Conservation (phyloP, 2,329 filamentous ascomycete genomes). For the Incumbomyces delicatus region DNA sequence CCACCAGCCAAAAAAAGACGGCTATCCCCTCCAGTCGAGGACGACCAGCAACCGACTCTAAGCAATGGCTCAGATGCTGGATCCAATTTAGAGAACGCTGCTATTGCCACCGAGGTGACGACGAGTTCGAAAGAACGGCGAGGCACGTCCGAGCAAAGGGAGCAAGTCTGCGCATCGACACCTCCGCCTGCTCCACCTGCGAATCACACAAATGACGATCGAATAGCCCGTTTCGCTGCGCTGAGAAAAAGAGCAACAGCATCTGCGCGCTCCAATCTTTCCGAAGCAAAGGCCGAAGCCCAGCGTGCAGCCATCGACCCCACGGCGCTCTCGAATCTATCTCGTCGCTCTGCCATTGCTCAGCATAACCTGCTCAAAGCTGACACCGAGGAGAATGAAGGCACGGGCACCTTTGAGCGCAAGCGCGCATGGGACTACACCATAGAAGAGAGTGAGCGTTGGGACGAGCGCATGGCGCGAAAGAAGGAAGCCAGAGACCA, state of each 20-base stretch:
- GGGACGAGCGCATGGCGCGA: constrained; percentile 85
- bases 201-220: constrained; percentile 10
- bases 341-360: constrained; percentile 76
- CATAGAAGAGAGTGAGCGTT: constrained; percentile 81
- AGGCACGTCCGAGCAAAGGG: no score
- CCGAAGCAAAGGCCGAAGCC: constrained; percentile 74
- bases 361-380: constrained; percentile 89
- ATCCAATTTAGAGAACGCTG: not conserved
- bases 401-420: constrained; percentile 59
- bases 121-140: no score
- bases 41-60: not conserved
- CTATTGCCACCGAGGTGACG: not conserved
- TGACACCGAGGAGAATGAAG: constrained; percentile 76
- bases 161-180: no score
- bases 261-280: constrained; percentile 64
- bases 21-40: not conserved
- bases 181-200: not conserved
- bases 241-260: constrained; percentile 19
- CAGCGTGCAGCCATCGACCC: constrained; percentile 71
- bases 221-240: constrained; percentile 21
- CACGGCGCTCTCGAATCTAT: constrained; percentile 64
- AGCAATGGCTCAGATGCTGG: not conserved
- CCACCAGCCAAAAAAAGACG: constrained; percentile 4
- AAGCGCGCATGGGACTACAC: constrained; percentile 99
- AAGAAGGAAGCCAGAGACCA: constrained; percentile 72